Evolutionary conservation across 306 rosid genomes (phyloP).

Genomic region (Quercus mongolica): DNA sequence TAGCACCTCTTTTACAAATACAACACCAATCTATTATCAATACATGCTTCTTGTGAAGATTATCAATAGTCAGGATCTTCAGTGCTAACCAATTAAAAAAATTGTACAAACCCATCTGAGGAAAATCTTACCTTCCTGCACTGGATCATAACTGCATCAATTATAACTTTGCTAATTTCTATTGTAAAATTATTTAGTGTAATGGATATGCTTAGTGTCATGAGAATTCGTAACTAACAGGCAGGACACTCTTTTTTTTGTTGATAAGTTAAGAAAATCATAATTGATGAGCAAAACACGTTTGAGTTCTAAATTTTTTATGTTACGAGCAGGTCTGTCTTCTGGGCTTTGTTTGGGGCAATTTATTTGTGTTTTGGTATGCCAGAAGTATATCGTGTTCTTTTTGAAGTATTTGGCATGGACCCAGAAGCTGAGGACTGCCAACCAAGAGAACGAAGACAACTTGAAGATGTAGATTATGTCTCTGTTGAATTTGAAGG

Average conservation of each 20-base stretch:
- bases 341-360: constrained; percentile 97
- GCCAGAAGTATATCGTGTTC: constrained; percentile 95
- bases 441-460: constrained; percentile 81
- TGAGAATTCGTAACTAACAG: neutral
- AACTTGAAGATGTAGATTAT: constrained; percentile 91
- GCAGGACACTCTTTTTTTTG: neutral
- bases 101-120: neutral
- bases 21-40: too few species aligned
- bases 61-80: too few species aligned
- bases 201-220: constrained; percentile 15
- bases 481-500: constrained; percentile 86
- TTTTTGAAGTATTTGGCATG: constrained; percentile 97
- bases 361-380: constrained; percentile 92
- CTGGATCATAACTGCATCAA: constrained; percentile 5
- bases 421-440: constrained; percentile 85
- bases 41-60: too few species aligned
- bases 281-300: neutral
- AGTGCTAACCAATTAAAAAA: too few species aligned
- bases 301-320: constrained; percentile 20
- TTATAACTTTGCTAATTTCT: neutral
- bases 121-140: constrained; percentile 11
- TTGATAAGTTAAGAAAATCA: neutral
- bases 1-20: too few species aligned
- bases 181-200: neutral
- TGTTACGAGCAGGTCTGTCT: constrained; percentile 65